Conservation (phyloP, 495 filamentous ascomycete species). For the Stereocaulon alpinum region DNA sequence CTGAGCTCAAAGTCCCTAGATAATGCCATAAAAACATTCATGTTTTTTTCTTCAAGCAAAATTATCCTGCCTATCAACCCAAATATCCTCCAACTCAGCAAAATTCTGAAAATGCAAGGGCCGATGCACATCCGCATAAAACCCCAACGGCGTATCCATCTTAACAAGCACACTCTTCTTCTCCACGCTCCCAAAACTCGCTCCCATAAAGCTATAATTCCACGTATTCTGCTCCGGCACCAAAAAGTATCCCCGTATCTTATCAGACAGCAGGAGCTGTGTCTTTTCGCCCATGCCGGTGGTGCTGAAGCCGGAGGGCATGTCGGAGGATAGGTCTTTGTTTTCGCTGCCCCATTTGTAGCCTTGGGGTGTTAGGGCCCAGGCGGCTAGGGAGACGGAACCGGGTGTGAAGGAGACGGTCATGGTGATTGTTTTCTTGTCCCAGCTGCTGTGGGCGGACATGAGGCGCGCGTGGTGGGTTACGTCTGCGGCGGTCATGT, state of each 20-base stretch:
- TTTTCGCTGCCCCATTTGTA: conserved; percentile 98
- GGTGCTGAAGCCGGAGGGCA: conserved; percentile 86
- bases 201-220: conserved; percentile 99
- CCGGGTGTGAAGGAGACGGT: conserved; percentile 98
- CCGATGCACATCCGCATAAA: conserved; percentile 89
- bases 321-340: conserved; percentile 80
- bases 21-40: no score
- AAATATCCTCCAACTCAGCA: conserved; percentile 81
- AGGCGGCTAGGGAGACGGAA: conserved; percentile 88
- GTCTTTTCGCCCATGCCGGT: conserved; percentile 83
- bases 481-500: conserved; percentile 91
- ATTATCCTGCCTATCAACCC: conserved; percentile 77
- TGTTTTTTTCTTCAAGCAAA: no score
- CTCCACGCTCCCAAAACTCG: conserved; percentile 72
- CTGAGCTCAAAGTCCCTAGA: no score
- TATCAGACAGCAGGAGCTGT: conserved; percentile 82
- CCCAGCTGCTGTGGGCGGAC: conserved; percentile 72
- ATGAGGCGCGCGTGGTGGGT: conserved; percentile 87
- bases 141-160: conserved; percentile 77
- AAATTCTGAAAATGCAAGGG: conserved; percentile 93
- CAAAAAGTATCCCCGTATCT: conserved; percentile 88
- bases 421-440: conserved; percentile 93
- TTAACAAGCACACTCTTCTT: conserved; percentile 85
- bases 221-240: conserved; percentile 81
- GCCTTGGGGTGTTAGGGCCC: conserved; percentile 79